Conservation (phyloP, 1,284 basidiomycete genomes). For the Sphaerobolus stellatus region DNA sequence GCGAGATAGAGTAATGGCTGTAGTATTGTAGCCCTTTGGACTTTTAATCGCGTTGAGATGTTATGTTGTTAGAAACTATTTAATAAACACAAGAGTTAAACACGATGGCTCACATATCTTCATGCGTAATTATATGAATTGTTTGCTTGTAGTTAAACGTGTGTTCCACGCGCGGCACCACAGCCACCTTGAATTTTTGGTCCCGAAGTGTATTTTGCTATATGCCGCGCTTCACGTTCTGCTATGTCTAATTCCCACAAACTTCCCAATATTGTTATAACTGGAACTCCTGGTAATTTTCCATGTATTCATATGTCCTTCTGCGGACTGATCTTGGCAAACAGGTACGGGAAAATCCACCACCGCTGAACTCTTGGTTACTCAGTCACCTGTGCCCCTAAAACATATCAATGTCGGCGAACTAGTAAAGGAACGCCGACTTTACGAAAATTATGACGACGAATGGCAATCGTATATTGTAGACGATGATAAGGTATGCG, state of each 20-base stretch:
- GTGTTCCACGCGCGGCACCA: no score
- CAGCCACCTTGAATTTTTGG: no score
- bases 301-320: conserved; percentile 38
- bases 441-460: conserved; percentile 86
- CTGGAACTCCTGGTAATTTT: conserved; percentile 76
- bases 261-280: conserved; percentile 88
- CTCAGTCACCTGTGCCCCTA: conserved; percentile 65
- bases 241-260: conserved; percentile 17
- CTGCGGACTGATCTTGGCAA: conserved; percentile 3
- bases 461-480: conserved; percentile 95
- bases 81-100: no score
- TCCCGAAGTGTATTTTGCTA: no score
- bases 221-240: no score
- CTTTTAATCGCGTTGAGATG: no score
- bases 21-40: no score
- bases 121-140: no score
- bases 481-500: conserved; percentile 87
- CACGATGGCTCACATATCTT: no score
- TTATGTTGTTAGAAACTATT: no score
- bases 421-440: conserved; percentile 78
- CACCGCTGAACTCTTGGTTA: conserved; percentile 76
- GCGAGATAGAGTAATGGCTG: no score
- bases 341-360: conserved; percentile 81
- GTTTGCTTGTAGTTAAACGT: no score
- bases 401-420: conserved; percentile 89